phyloP scores from a whole-genome alignment of 768 basidiomycete species.

The Lentinus tigrinus region DNA sequence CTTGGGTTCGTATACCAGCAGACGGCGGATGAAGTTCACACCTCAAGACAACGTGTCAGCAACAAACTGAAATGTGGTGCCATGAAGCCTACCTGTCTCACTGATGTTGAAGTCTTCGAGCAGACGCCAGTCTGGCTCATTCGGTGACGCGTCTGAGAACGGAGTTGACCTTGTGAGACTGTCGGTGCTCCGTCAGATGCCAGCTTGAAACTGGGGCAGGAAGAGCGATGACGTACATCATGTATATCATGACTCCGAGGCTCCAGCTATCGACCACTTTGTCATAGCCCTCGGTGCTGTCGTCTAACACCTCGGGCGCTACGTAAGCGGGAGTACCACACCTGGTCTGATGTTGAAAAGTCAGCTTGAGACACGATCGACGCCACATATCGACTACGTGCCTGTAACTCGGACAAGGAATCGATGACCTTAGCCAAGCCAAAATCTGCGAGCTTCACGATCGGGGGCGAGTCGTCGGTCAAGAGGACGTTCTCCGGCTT shows the following conservation, averaged over 20 bases:
- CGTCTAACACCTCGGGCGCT: conserved; percentile 69
- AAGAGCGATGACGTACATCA: conserved; percentile 54
- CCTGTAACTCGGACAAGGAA: conserved; percentile 42
- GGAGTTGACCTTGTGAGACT: neutral
- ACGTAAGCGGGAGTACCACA: conserved; percentile 92
- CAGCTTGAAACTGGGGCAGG: too few species aligned
- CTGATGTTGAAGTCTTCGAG: neutral
- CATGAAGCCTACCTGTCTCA: neutral
- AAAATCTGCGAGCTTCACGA: conserved; percentile 98
- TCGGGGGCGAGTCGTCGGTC: conserved; percentile 78
- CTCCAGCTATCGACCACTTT: conserved; percentile 92
- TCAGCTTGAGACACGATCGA: neutral
- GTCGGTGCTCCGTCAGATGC: too few species aligned
- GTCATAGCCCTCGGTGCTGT: conserved; percentile 61
- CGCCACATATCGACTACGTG: conserved; percentile 31
- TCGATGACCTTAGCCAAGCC: conserved; percentile 93
- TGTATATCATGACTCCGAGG: conserved; percentile 86
- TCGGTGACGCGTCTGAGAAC: neutral
- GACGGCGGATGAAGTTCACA: neutral
- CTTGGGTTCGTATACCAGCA: neutral
- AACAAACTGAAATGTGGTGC: neutral
- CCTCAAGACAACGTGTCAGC: neutral
- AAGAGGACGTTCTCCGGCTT: conserved; percentile 98
- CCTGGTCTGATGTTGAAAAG: conserved; percentile 68
- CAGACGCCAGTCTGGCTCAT: neutral